phyloP scores from a whole-genome alignment of 257 asterid species.

The Plectranthus barbatus region DNA sequence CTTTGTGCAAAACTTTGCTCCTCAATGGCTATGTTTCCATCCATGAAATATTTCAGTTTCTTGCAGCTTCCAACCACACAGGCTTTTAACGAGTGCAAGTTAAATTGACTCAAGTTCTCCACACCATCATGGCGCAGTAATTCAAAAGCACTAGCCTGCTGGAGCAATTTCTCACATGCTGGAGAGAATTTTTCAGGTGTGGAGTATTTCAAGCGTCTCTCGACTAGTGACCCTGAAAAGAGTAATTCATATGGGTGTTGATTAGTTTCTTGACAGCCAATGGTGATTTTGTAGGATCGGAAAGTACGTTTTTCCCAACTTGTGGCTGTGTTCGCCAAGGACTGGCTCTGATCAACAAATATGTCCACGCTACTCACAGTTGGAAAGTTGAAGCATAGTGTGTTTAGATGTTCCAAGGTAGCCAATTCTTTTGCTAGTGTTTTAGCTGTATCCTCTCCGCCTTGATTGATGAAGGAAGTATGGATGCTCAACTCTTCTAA shows the following conservation, averaged over 20 bases:
- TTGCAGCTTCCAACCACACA: not conserved
- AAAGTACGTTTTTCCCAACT: not conserved
- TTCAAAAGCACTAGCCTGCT: not conserved
- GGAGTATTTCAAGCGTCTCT: not conserved
- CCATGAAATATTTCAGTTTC: not conserved
- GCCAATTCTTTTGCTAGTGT: not conserved
- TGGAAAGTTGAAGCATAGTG: slow-evolving; percentile 9
- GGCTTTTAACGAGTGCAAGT: not conserved
- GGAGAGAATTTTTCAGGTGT: not conserved
- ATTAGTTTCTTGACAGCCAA: not conserved
- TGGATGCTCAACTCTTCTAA: slow-evolving; percentile 7
- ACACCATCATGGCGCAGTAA: not conserved
- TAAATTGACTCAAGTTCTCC: not conserved
- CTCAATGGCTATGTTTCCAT: not conserved
- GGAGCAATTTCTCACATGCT: not conserved
- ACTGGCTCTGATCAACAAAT: not conserved
- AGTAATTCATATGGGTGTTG: not conserved
- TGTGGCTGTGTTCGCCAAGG: not conserved
- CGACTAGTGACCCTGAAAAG: not conserved
- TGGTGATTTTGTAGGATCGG: not conserved
- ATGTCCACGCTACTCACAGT: not conserved
- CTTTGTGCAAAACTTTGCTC: not conserved
- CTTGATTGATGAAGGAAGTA: not conserved
- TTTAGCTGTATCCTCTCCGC: not conserved
- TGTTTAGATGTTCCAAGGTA: not conserved